Evolutionary conservation across 257 asterid species (phyloP).

Genomic region (Solanum chmielewskii): DNA sequence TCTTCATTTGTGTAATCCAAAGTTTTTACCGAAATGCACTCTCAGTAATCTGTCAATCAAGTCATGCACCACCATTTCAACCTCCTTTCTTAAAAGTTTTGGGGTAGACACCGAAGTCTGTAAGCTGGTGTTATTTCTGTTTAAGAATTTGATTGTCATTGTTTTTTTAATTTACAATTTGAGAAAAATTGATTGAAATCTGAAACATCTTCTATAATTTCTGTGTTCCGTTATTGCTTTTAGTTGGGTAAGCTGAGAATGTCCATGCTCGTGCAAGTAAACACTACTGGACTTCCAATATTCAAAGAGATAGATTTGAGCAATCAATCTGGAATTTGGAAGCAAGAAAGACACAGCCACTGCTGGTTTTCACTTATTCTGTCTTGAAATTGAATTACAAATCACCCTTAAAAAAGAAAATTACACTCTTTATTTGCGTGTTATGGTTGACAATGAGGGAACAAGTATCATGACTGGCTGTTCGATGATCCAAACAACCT

Average conservation of each 20-base stretch:
- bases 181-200: background rate
- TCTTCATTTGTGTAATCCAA: background rate
- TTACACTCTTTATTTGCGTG: background rate
- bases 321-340: background rate
- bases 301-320: background rate
- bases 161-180: background rate
- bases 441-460: background rate
- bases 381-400: background rate
- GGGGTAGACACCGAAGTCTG: background rate
- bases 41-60: background rate
- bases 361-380: background rate
- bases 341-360: background rate
- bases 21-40: background rate
- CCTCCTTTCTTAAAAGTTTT: background rate
- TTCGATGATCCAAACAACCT: constrained; percentile 61
- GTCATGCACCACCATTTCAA: background rate
- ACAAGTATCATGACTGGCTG: background rate
- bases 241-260: background rate
- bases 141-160: background rate
- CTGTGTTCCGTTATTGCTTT: background rate
- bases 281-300: background rate
- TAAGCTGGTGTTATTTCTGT: background rate
- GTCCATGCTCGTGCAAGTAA: background rate
- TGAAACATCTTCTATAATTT: background rate
- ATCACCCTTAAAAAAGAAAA: background rate